phyloP scores from a whole-genome alignment of 1,284 basidiomycete genomes.

The Puccinia horiana region DNA sequence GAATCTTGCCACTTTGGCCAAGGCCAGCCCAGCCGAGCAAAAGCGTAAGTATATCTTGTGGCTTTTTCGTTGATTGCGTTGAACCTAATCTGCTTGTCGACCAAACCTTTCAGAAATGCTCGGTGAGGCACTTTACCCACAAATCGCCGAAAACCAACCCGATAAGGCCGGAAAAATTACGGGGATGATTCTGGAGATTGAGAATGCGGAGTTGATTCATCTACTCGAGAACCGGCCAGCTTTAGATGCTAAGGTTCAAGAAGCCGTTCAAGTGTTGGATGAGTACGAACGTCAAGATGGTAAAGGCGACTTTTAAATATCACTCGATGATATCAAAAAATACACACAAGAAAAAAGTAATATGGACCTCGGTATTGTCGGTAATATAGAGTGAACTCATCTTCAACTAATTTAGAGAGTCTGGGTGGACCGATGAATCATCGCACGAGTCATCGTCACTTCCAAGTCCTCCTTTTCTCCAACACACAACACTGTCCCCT shows the following conservation, averaged over 20 bases:
- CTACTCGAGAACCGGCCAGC: slow-evolving; percentile 78
- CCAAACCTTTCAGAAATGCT: slow-evolving; percentile 59
- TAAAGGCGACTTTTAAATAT: slow-evolving; percentile 18
- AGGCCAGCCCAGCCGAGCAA: slow-evolving; percentile 79
- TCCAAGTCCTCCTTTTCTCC: too few relatives aligned
- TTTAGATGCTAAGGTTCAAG: slow-evolving; percentile 80
- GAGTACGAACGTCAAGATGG: slow-evolving; percentile 68
- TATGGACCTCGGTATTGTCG: too few relatives aligned
- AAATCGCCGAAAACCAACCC: slow-evolving; percentile 69
- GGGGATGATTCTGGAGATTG: slow-evolving; percentile 94
- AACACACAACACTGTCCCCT: too few relatives aligned
- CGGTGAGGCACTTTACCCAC: slow-evolving; percentile 88
- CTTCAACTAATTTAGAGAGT: too few relatives aligned
- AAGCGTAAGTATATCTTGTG: slow-evolving; percentile 79
- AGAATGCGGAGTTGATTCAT: slow-evolving; percentile 83
- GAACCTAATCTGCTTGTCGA: neutral
- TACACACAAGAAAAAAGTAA: too few relatives aligned
- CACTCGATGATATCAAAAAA: too few relatives aligned
- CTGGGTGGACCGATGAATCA: too few relatives aligned
- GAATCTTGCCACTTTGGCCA: slow-evolving; percentile 67
- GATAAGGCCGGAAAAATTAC: slow-evolving; percentile 96
- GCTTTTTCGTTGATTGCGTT: neutral
- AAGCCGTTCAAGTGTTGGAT: slow-evolving; percentile 77
- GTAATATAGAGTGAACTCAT: too few relatives aligned
- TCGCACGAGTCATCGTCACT: too few relatives aligned